Conservation (phyloP, 805 yeast genomes). For the Saccharomycopsis amapae region DNA sequence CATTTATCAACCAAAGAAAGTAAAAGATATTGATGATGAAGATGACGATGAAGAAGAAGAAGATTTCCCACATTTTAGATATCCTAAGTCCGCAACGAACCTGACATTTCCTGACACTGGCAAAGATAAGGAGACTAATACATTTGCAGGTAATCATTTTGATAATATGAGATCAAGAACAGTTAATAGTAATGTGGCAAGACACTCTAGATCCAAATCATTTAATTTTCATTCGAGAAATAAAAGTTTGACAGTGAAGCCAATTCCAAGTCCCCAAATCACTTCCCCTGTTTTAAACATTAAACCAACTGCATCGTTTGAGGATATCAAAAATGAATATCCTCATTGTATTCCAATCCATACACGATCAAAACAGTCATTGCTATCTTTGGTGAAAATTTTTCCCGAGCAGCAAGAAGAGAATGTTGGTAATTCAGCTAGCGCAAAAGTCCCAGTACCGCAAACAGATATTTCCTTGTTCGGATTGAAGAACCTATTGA, state of each 20-base stretch:
- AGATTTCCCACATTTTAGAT: background rate
- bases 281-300: slow-evolving; percentile 12
- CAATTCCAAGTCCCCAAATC: slow-evolving; percentile 1
- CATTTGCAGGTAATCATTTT: too few relatives aligned
- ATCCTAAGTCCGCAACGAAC: background rate
- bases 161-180: background rate
- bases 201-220: slow-evolving; percentile 19
- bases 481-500: slow-evolving; percentile 35
- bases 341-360: slow-evolving; percentile 22
- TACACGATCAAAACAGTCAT: slow-evolving; percentile 11
- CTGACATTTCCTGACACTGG: background rate
- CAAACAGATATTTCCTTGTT: slow-evolving; percentile 12
- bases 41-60: slow-evolving; percentile 8
- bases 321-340: slow-evolving; percentile 16
- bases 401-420: background rate
- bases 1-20: background rate
- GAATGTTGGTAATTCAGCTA: too few relatives aligned
- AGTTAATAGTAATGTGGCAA: background rate
- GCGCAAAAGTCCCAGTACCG: background rate
- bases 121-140: too few relatives aligned
- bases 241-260: slow-evolving; percentile 17
- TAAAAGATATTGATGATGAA: slow-evolving; percentile 10
- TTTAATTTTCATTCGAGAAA: slow-evolving; percentile 22
- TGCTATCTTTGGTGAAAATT: slow-evolving; percentile 15
- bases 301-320: slow-evolving; percentile 10